phyloP scores from a whole-genome alignment of 2,329 filamentous ascomycete species.

The Phyllosticta citribraziliensis region DNA sequence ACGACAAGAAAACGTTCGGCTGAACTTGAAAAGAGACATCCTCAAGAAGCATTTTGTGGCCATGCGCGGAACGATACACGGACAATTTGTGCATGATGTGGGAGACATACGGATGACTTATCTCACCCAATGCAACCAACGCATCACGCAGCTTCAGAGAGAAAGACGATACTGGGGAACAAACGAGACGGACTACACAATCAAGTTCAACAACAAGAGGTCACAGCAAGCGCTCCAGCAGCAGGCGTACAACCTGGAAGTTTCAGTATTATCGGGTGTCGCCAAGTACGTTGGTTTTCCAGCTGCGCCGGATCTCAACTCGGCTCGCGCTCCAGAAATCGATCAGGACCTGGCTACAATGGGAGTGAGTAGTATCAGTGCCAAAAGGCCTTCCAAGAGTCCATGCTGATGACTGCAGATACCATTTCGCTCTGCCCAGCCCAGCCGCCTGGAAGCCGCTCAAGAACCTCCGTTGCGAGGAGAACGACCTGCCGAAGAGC shows the following conservation, averaged over 20 bases:
- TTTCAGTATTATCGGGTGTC: slow-evolving; percentile 79
- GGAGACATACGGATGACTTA: slow-evolving; percentile 73
- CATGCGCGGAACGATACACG: slow-evolving; percentile 6
- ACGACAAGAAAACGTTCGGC: slow-evolving; percentile 62
- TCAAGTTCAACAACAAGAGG: slow-evolving; percentile 68
- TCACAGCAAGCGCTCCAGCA: slow-evolving; percentile 75
- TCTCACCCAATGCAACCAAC: slow-evolving; percentile 71
- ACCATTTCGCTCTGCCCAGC: too few relatives aligned
- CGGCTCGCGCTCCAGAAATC: slow-evolving; percentile 61
- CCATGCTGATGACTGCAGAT: too few relatives aligned
- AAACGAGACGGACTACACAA: slow-evolving; percentile 69
- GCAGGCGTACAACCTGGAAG: slow-evolving; percentile 87
- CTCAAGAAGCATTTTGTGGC: slow-evolving; percentile 30
- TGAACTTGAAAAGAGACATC: slow-evolving; percentile 63
- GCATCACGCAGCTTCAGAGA: slow-evolving; percentile 88
- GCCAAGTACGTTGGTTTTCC: slow-evolving; percentile 96
- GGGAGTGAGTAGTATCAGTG: slow-evolving; percentile 52
- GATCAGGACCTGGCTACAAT: slow-evolving; percentile 86
- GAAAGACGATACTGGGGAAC: slow-evolving; percentile 65
- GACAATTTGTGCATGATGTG: slow-evolving; percentile 31
- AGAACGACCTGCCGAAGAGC: slow-evolving; percentile 61
- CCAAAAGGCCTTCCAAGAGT: too few relatives aligned
- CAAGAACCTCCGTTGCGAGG: slow-evolving; percentile 23
- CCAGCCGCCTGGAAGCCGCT: too few relatives aligned
- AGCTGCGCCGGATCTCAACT: slow-evolving; percentile 74